Percentiles rank a stretch among this genome's conserved stretches.
Evolutionary conservation across 140 eudicot genomes (phyloP).

Genomic region (Bidens hawaiensis): DNA sequence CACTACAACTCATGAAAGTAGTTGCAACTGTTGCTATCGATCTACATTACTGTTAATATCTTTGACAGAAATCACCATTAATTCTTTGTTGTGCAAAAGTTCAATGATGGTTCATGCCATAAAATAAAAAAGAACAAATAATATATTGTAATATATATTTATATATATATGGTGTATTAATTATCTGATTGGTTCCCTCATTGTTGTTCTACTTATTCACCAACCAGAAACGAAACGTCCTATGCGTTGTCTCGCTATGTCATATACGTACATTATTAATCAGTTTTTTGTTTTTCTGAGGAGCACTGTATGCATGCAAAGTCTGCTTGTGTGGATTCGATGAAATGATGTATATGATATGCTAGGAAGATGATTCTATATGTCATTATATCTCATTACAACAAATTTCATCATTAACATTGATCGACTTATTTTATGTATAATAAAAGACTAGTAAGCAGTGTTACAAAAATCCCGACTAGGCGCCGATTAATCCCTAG

Average conservation of each 20-base stretch:
- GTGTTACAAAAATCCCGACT: too few relatives aligned
- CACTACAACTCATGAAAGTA: conserved; percentile 15
- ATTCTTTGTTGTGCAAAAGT: conserved; percentile 19
- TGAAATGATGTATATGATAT: conserved; percentile 13
- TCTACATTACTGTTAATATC: conserved; percentile 26
- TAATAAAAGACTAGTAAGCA: too few relatives aligned
- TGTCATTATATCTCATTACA: neutral
- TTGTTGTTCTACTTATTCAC: conserved; percentile 18
- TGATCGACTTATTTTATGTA: neutral
- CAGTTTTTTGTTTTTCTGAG: neutral
- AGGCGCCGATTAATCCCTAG: too few relatives aligned
- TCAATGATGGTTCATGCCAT: neutral
- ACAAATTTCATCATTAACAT: neutral
- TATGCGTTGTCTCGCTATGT: conserved; percentile 3
- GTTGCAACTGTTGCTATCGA: conserved; percentile 22
- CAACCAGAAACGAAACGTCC: conserved; percentile 35
- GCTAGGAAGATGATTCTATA: conserved; percentile 21
- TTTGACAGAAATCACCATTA: conserved; percentile 11
- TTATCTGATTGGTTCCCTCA: conserved; percentile 14
- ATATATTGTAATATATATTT: neutral
- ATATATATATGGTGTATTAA: neutral
- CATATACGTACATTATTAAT: too few relatives aligned
- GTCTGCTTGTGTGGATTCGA: conserved; percentile 15
- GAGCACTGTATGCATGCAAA: conserved; percentile 17
- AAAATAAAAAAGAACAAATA: neutral